These are phyloP conservation scores for Clitocybe nebularis DNA, from an alignment of 1,284 basidiomycete species.

Conservation along the genomic window DNA sequence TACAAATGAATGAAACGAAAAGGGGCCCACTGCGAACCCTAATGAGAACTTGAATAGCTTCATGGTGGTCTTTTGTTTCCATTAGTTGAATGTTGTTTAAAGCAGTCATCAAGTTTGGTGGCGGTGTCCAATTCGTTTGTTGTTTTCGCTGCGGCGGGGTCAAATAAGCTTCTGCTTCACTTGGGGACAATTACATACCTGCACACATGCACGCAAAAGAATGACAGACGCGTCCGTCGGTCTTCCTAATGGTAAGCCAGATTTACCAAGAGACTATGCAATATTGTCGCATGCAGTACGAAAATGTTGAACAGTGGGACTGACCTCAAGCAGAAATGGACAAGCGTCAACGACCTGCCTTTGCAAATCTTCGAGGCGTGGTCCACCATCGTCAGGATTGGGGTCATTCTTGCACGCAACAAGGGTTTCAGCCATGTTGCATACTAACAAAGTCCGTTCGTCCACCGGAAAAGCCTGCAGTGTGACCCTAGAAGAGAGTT, in stretches of 20 bases:
- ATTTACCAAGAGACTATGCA: constrained; percentile 22
- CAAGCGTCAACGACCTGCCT: constrained; percentile 44
- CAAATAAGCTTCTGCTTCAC: constrained; percentile 12
- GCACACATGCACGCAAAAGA: constrained; percentile 36
- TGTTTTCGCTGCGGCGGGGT: constrained; percentile 39
- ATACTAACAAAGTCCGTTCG: constrained; percentile 42
- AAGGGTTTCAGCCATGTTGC: constrained; percentile 36
- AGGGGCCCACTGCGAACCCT: constrained; percentile 64
- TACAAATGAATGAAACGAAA: constrained; percentile 38
- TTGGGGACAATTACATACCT: constrained; percentile 25
- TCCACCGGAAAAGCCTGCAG: constrained; percentile 40
- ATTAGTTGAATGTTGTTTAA: constrained; percentile 37
- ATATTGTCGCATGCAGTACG: constrained; percentile 4
- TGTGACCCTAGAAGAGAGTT: constrained; percentile 42
- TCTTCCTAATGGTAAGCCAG: constrained; percentile 25
- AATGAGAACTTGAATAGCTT: constrained; percentile 47
- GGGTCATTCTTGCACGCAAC: constrained; percentile 25
- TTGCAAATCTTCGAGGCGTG: constrained; percentile 27
- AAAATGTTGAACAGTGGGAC: constrained; percentile 9
- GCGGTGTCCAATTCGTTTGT: constrained; percentile 39
- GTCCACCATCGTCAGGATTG: constrained; percentile 15
- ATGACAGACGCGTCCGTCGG: constrained; percentile 35
- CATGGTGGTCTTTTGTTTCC: constrained; percentile 26
- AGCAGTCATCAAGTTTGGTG: constrained; percentile 36
- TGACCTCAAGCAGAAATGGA: constrained; percentile 47